Percentiles rank a stretch among this genome's conserved stretches.
Evolutionary conservation across 169 alveolate genomes (phyloP).

Genomic region (Cryptosporidium sp.): DNA sequence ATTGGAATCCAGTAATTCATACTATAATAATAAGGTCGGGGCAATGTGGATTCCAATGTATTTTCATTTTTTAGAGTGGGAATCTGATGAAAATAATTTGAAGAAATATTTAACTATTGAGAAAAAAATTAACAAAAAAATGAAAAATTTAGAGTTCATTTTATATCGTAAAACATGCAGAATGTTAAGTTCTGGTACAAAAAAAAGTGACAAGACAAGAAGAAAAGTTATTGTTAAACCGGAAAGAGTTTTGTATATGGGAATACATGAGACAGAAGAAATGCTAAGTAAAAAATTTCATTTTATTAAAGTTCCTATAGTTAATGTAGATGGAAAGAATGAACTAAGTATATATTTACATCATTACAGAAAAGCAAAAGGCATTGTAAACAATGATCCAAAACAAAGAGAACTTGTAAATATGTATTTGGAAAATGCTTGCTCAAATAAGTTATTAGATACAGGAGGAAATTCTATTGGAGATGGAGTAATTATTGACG

Average conservation of each 20-base stretch:
- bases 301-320: conserved; percentile 18
- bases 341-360: conserved; percentile 14
- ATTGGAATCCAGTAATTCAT: not conserved
- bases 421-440: conserved; percentile 20
- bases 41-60: conserved; percentile 74
- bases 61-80: conserved; percentile 71
- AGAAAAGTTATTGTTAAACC: conserved; percentile 62
- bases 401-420: conserved; percentile 13
- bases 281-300: conserved; percentile 12
- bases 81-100: not conserved
- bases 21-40: conserved; percentile 25
- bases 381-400: conserved; percentile 62
- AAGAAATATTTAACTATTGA: conserved; percentile 24
- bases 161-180: conserved; percentile 61
- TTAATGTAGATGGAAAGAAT: not conserved
- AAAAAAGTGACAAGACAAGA: conserved; percentile 37
- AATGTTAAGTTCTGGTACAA: conserved; percentile 48
- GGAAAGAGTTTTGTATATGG: conserved; percentile 55
- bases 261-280: conserved; percentile 63
- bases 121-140: not conserved
- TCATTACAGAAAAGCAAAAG: conserved; percentile 67
- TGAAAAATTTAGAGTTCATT: conserved; percentile 8
- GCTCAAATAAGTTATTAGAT: conserved; percentile 2
- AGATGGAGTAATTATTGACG: not conserved
- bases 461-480: not conserved